A percentile compares a stretch with the other conserved stretches of the same genome.
These are phyloP conservation scores for Colletotrichum higginsianum DNA, from an alignment of 2,329 filamentous ascomycete genomes.

Conservation along the genomic window DNA sequence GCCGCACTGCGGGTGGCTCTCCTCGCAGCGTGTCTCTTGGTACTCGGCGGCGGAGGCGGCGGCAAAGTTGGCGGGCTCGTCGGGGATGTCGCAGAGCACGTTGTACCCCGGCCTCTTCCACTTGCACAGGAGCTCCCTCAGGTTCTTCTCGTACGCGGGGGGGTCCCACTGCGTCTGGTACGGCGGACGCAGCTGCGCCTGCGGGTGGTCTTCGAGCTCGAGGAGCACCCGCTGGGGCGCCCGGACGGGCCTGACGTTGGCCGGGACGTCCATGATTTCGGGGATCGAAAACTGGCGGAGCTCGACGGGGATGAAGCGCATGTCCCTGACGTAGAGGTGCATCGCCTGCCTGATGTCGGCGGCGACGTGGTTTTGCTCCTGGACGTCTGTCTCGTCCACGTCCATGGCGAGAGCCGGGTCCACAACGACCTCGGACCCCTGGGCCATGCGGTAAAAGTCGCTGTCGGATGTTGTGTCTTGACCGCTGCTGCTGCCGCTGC, in stretches of 20 bases:
- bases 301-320: conserved; percentile 37
- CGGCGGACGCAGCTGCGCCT: conserved; percentile 12
- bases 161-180: conserved; percentile 5
- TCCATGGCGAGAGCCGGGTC: neutral
- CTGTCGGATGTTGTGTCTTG: neutral
- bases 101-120: conserved; percentile 38
- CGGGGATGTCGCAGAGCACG: conserved; percentile 40
- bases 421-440: neutral
- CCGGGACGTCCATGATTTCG: conserved; percentile 13
- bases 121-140: conserved; percentile 22
- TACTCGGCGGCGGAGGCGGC: neutral
- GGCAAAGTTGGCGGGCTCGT: conserved; percentile 4
- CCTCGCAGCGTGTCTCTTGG: conserved; percentile 27
- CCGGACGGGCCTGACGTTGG: conserved; percentile 3
- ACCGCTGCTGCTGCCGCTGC: neutral
- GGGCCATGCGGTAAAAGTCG: neutral
- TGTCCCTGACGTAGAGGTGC: conserved; percentile 3
- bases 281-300: conserved; percentile 25
- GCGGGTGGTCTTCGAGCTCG: conserved; percentile 6
- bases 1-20: neutral
- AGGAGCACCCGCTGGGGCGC: conserved; percentile 22
- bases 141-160: conserved; percentile 2
- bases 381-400: neutral
- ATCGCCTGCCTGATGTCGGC: conserved; percentile 14
- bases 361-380: conserved; percentile 13